Evolutionary conservation across 495 filamentous ascomycete genomes (phyloP), one percentile per base, ranked within the genome.

Genomic region (Penicillium manginii): DNA sequence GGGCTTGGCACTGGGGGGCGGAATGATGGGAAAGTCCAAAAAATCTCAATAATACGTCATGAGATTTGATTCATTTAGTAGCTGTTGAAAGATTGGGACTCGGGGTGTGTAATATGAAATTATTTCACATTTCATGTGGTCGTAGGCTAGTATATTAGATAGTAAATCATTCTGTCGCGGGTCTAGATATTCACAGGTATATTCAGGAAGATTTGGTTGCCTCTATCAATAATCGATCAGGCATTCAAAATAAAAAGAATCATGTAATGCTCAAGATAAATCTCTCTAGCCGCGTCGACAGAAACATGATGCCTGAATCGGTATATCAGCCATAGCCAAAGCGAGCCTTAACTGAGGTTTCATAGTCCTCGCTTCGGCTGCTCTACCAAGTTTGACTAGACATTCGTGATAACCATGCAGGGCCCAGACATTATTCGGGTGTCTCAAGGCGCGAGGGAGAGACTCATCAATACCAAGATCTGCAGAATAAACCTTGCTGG

Each of bases 381-480:
- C 56, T 2, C 81, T 62, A 0, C 81, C 81, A 40, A 88, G 58
- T 52, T 69, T 82, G 11, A 72, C 59, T 40, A 88, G 55, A 64
- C 87, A 88, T 71, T 90, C 87, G 55, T 88, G 78, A 52, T 81
- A 83, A 0, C 87, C 87, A 61, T 88, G 84, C 47, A 89, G 74
- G 29, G 85, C 78, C 86, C 86, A 90, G 3, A 90, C 83, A 60
- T 90, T 90, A 49, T 83, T 85, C 1, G 80, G 83, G 65, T 89
- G 86, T 45, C 81, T 83, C 48, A 82, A 68, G 0, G 85, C 79
- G 5, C 86, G 73, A 9, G 84, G 82, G 4, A 88, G 63, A 2
- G 77, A 77, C 15, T 77, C 70, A 29, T 77, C 75, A 22, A 87
- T 71, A 0, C 87, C 87, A 2, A 90, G 76, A 66, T 90, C 87